phyloP scores from a whole-genome alignment of 1,139 yeast genomes.

The Entelexis sorbosivorans region DNA sequence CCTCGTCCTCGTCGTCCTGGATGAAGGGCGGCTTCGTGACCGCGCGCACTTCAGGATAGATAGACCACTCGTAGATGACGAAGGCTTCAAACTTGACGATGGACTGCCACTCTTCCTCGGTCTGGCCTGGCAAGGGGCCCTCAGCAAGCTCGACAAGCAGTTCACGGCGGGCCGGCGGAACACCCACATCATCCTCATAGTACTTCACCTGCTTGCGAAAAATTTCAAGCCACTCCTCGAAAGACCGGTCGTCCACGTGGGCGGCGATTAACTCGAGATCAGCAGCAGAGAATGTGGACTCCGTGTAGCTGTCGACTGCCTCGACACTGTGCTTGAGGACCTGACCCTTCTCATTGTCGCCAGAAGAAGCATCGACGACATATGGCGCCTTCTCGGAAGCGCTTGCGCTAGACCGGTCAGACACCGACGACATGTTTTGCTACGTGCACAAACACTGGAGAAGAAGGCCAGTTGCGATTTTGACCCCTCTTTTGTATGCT shows the following conservation, averaged over 20 bases:
- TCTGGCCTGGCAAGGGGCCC: constrained; percentile 15
- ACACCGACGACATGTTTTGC: no score
- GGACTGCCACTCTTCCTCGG: constrained; percentile 27
- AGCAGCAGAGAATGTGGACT: background rate
- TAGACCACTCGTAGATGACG: constrained; percentile 38
- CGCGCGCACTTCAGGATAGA: constrained; percentile 42
- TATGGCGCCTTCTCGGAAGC: background rate
- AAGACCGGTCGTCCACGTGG: constrained; percentile 16
- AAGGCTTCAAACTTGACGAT: constrained; percentile 33
- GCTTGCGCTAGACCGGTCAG: background rate
- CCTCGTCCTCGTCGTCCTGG: background rate
- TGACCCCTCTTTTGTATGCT: no score
- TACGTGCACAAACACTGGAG: no score
- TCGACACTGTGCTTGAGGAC: background rate
- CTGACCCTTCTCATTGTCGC: background rate
- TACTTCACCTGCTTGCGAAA: constrained; percentile 33
- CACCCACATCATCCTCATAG: constrained; percentile 29
- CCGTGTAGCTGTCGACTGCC: background rate
- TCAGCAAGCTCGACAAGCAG: background rate
- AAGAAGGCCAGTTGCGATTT: no score
- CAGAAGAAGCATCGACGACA: background rate
- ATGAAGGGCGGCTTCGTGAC: constrained; percentile 26
- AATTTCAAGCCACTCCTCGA: constrained; percentile 35
- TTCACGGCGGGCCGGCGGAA: constrained; percentile 3
- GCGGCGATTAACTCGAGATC: constrained; percentile 18